phyloP scores from a whole-genome alignment of 306 rosid genomes.

The Quercus gilva region DNA sequence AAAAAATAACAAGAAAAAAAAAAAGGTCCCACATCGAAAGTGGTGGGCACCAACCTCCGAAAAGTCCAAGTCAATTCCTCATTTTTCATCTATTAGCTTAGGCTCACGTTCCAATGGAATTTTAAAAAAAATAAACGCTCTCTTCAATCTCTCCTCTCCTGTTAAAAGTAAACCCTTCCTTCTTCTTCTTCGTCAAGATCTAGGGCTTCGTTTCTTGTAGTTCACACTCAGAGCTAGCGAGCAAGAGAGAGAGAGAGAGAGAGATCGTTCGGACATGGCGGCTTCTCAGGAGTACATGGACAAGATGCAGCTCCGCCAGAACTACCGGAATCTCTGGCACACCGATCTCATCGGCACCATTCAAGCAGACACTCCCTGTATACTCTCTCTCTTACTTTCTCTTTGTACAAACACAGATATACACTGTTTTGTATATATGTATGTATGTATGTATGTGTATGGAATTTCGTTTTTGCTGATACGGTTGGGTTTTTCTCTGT shows the following conservation, averaged over 20 bases:
- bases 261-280: constrained; percentile 40
- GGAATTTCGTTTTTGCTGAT: constrained; percentile 13
- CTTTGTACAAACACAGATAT: too few relatives aligned
- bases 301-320: constrained; percentile 84
- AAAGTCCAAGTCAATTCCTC: too few relatives aligned
- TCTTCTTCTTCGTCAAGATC: neutral
- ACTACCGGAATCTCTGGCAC: constrained; percentile 84
- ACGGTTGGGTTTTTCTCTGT: neutral
- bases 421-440: neutral
- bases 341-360: constrained; percentile 56
- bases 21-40: too few relatives aligned
- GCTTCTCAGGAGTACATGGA: constrained; percentile 50
- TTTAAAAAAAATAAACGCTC: too few relatives aligned
- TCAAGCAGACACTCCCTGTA: constrained; percentile 72
- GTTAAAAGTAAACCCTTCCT: too few relatives aligned
- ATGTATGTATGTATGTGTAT: neutral
- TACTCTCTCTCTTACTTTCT: neutral
- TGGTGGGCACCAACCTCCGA: too few relatives aligned
- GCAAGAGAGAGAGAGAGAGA: neutral
- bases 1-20: too few relatives aligned
- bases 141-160: too few relatives aligned
- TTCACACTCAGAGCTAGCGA: neutral
- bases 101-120: too few relatives aligned
- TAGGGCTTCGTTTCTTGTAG: neutral
- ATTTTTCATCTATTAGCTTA: too few relatives aligned